Conservation (phyloP, 805 yeast species). For the Saccharomyces jurei region DNA sequence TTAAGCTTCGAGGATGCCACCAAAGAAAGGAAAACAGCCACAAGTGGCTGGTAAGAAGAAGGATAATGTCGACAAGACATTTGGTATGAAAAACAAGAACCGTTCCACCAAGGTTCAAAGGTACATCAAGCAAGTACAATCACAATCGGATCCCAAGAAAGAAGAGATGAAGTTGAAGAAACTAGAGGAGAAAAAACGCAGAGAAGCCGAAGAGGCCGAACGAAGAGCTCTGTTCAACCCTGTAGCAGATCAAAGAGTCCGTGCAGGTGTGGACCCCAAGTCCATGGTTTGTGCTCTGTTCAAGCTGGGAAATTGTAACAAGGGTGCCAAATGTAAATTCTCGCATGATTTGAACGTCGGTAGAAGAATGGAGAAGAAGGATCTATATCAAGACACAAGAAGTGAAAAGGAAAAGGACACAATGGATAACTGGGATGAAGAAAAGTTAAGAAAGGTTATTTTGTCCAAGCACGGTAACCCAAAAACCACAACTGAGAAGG, state of each 20-base stretch:
- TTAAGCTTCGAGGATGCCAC: constrained; percentile 52
- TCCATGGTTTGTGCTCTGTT: constrained; percentile 83
- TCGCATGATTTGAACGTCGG: constrained; percentile 83
- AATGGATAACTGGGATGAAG: constrained; percentile 97
- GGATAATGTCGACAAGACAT: constrained; percentile 81
- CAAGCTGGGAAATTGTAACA: constrained; percentile 78
- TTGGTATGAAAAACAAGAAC: constrained; percentile 93
- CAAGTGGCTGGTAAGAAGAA: constrained; percentile 46
- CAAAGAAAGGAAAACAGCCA: constrained; percentile 55
- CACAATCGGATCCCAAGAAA: constrained; percentile 52
- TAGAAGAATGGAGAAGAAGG: constrained; percentile 82
- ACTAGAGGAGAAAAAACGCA: constrained; percentile 78
- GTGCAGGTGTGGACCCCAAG: constrained; percentile 97
- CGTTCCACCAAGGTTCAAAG: constrained; percentile 85
- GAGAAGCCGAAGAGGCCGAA: constrained; percentile 82
- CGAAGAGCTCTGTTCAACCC: constrained; percentile 70
- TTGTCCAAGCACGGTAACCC: constrained; percentile 90
- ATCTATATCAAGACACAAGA: constrained; percentile 85
- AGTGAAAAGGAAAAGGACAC: constrained; percentile 64
- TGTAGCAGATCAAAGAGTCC: constrained; percentile 73
- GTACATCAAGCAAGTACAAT: constrained; percentile 61
- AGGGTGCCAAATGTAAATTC: constrained; percentile 80
- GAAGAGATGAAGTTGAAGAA: constrained; percentile 66
- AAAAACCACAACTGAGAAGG: constrained; percentile 86
- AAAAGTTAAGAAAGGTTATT: constrained; percentile 78